Evolutionary conservation across 257 asterid genomes (phyloP).

Genomic region (Solanum rostratum): DNA sequence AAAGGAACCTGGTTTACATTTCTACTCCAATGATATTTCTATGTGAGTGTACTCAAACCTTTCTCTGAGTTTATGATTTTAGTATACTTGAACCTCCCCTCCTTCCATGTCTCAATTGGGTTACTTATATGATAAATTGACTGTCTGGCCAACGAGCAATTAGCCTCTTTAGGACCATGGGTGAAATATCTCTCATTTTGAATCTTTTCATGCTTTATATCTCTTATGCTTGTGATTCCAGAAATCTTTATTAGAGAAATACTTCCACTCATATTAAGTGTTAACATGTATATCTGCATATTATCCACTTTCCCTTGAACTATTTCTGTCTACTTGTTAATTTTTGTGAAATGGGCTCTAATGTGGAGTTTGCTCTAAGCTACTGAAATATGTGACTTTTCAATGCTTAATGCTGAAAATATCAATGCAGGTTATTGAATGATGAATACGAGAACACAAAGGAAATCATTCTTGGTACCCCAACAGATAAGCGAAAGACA

Average conservation of each 20-base stretch:
- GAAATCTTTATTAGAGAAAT: background rate
- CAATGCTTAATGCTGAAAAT: background rate
- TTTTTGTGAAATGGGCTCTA: background rate
- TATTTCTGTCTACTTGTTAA: background rate
- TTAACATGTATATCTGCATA: background rate
- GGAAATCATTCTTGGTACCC: constrained; percentile 43
- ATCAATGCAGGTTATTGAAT: constrained; percentile 43
- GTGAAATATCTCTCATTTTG: background rate
- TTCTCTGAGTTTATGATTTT: background rate
- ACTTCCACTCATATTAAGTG: background rate
- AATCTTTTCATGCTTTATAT: background rate
- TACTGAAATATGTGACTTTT: background rate
- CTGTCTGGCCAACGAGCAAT: background rate
- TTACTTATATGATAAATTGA: background rate
- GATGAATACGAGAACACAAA: constrained; percentile 41
- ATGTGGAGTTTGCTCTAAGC: background rate
- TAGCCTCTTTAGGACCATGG: background rate
- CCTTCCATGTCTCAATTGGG: background rate
- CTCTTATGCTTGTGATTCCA: background rate
- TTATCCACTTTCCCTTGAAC: background rate
- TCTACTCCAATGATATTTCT: constrained; percentile 76
- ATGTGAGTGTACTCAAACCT: constrained; percentile 49
- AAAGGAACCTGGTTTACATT: constrained; percentile 70
- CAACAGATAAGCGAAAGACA: constrained; percentile 26
- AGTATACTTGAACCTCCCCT: background rate